phyloP scores from a whole-genome alignment of 768 basidiomycete species.

The Krasilnikovozyma curviuscula region DNA sequence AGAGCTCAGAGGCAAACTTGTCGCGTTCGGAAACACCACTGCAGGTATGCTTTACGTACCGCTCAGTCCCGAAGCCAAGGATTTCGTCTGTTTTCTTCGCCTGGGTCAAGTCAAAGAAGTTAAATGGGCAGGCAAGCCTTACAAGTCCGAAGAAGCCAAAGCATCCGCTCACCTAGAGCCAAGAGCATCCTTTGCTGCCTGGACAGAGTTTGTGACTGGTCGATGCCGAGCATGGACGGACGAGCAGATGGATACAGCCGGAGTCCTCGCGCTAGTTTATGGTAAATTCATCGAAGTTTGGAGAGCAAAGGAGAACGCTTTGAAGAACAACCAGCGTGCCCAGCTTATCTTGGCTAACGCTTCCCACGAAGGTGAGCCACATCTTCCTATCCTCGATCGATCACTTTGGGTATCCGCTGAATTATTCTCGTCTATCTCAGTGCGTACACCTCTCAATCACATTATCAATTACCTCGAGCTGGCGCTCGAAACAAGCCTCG shows the following conservation, averaged over 20 bases:
- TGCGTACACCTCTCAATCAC: slow-evolving; percentile 57
- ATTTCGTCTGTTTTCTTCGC: too few relatives aligned
- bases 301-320: slow-evolving; percentile 57
- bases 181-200: too few relatives aligned
- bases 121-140: too few relatives aligned
- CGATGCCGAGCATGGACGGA: slow-evolving; percentile 55
- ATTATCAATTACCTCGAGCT: slow-evolving; percentile 77
- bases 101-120: too few relatives aligned
- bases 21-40: too few relatives aligned
- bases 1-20: too few relatives aligned
- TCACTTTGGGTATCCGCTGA: not conserved
- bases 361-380: slow-evolving; percentile 48
- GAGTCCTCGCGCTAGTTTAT: slow-evolving; percentile 58
- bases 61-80: too few relatives aligned
- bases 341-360: slow-evolving; percentile 60
- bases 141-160: too few relatives aligned
- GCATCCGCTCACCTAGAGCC: too few relatives aligned
- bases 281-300: slow-evolving; percentile 75
- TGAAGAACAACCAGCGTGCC: slow-evolving; percentile 52
- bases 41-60: too few relatives aligned
- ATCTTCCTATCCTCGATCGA: not conserved
- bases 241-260: slow-evolving; percentile 63
- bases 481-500: slow-evolving; percentile 54
- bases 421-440: slow-evolving; percentile 23
- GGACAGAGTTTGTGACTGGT: slow-evolving; percentile 55